Percentiles rank a stretch among this genome's conserved stretches.
Conservation (phyloP, 2,329 filamentous ascomycete genomes). For the Thelonectria blattea region DNA sequence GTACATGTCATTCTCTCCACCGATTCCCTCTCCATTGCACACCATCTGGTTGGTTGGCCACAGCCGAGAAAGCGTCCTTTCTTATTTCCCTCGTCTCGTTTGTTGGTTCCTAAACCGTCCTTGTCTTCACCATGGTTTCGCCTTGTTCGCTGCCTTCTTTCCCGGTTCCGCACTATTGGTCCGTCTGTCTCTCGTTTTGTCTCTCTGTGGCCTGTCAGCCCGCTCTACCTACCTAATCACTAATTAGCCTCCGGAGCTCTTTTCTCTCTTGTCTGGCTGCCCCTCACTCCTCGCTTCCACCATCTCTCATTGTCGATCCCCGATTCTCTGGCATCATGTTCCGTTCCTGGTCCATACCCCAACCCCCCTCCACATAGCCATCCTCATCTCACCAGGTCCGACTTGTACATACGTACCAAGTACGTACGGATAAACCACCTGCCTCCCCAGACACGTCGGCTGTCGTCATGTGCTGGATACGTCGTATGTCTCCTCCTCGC, state of each 20-base stretch:
- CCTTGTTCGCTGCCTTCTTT: slow-evolving; percentile 4
- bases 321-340: background rate
- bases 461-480: background rate
- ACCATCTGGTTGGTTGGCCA: background rate
- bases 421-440: too few species aligned
- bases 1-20: background rate
- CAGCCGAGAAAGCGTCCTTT: background rate
- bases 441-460: too few species aligned
- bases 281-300: background rate
- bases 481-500: slow-evolving; percentile 6
- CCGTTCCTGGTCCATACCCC: background rate
- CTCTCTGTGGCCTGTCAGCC: background rate
- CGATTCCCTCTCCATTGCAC: background rate
- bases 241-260: too few species aligned
- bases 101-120: slow-evolving; percentile 22
- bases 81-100: slow-evolving; percentile 11
- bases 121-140: slow-evolving; percentile 16
- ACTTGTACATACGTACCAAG: too few species aligned
- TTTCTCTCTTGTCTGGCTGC: background rate
- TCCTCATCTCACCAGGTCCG: background rate
- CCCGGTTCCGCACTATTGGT: background rate
- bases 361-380: background rate
- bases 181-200: background rate
- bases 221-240: too few species aligned
- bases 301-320: background rate